phyloP scores from a whole-genome alignment of 768 basidiomycete genomes.

The Naganishia friedmannii region DNA sequence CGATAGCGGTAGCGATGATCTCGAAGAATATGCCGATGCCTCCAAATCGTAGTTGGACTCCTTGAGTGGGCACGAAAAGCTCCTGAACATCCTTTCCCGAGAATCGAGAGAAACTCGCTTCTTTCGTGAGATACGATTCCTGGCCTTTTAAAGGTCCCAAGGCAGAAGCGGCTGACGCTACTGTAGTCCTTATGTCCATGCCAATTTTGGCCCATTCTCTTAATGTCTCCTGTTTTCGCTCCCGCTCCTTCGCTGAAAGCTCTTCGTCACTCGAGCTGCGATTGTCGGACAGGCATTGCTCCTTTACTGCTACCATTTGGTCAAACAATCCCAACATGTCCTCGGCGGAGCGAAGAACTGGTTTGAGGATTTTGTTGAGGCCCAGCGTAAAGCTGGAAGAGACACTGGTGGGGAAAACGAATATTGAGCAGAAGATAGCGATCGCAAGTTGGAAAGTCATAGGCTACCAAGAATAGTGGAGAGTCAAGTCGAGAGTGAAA shows the following conservation, averaged over 20 bases:
- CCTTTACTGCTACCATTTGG: conserved; percentile 25
- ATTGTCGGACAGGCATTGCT: neutral
- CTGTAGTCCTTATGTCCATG: conserved; percentile 35
- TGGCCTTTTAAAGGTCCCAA: conserved; percentile 42
- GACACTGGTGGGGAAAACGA: conserved; percentile 49
- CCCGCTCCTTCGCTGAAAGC: neutral
- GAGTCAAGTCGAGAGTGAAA: neutral
- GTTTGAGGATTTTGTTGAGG: conserved; percentile 39
- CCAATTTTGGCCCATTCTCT: conserved; percentile 40
- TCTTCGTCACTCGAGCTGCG: neutral
- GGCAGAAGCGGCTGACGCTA: conserved; percentile 39
- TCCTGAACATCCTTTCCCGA: conserved; percentile 41
- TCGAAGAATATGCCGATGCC: conserved; percentile 48
- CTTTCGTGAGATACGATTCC: conserved; percentile 43
- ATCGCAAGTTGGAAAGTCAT: conserved; percentile 47
- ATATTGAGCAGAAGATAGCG: conserved; percentile 37
- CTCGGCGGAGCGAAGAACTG: conserved; percentile 35
- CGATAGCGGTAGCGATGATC: conserved; percentile 42
- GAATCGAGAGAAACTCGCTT: conserved; percentile 42
- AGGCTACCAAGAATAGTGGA: conserved; percentile 30
- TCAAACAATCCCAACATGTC: conserved; percentile 39
- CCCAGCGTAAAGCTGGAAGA: conserved; percentile 40
- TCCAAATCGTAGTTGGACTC: conserved; percentile 41
- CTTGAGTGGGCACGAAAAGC: conserved; percentile 39
- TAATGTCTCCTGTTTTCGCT: conserved; percentile 27